Evolutionary conservation across 768 basidiomycete genomes (phyloP).

Genomic region (Phlebiopsis flavidoalba): DNA sequence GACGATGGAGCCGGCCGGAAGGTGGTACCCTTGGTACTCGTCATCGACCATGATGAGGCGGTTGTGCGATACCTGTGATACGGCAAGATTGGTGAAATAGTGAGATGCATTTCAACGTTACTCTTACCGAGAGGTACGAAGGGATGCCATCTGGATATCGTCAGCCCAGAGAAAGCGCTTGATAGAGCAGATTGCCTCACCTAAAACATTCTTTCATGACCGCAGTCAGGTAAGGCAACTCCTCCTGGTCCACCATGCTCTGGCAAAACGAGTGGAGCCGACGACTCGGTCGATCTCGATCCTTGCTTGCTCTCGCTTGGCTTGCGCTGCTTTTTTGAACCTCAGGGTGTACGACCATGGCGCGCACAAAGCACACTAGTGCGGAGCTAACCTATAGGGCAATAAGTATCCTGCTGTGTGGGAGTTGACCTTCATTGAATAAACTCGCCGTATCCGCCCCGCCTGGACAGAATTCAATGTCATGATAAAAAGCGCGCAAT

Average conservation of each 20-base stretch:
- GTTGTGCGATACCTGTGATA: conserved; percentile 13
- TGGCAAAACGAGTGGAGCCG: conserved; percentile 15
- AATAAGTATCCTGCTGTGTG: not conserved
- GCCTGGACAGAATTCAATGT: not conserved
- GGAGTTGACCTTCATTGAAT: not conserved
- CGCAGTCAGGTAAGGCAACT: conserved; percentile 18
- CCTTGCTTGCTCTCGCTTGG: no score
- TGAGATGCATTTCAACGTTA: not conserved
- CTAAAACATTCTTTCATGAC: conserved; percentile 15
- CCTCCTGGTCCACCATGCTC: conserved; percentile 12
- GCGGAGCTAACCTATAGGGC: no score
- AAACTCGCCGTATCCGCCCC: not conserved
- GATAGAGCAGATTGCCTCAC: not conserved
- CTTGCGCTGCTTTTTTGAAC: conserved; percentile 14
- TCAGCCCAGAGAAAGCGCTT: not conserved
- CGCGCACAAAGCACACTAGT: conserved; percentile 7
- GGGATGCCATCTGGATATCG: conserved; percentile 25
- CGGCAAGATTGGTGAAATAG: not conserved
- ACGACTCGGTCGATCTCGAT: conserved; percentile 19
- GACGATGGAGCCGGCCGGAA: conserved; percentile 17
- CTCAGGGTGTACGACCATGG: conserved; percentile 12
- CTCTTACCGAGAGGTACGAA: conserved; percentile 4
- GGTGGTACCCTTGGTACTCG: conserved; percentile 14
- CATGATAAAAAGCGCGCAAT: no score
- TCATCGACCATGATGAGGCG: conserved; percentile 8